phyloP scores from a whole-genome alignment of 1,284 basidiomycete genomes.

The Coniophora puteana region DNA sequence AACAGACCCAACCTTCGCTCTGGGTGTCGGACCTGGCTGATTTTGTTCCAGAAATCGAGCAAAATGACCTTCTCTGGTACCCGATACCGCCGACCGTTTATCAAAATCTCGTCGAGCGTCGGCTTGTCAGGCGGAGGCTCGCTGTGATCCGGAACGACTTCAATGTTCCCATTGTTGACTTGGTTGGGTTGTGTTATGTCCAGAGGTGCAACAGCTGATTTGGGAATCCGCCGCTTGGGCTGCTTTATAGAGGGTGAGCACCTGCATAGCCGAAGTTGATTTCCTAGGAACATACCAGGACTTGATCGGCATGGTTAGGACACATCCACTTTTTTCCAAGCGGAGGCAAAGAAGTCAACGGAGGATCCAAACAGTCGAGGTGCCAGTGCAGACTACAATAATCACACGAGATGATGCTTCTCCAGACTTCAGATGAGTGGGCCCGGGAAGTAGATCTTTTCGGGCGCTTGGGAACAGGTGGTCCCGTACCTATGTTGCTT shows the following conservation, averaged over 20 bases:
- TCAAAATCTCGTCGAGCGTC: conserved; percentile 69
- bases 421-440: conserved; percentile 46
- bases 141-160: conserved; percentile 71
- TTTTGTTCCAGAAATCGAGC: conserved; percentile 94
- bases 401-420: conserved; percentile 88
- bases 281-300: conserved; percentile 52
- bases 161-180: conserved; percentile 91
- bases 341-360: conserved; percentile 82
- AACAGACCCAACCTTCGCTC: conserved; percentile 36
- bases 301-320: conserved; percentile 88
- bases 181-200: conserved; percentile 69
- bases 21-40: conserved; percentile 44
- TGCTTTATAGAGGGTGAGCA: conserved; percentile 39
- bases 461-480: conserved; percentile 51
- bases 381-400: conserved; percentile 97
- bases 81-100: conserved; percentile 84
- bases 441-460: conserved; percentile 42
- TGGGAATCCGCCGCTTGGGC: conserved; percentile 74
- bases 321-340: conserved; percentile 98
- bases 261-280: conserved; percentile 4
- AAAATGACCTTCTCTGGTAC: conserved; percentile 93
- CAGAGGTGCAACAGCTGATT: conserved; percentile 60
- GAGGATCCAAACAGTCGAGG: conserved; percentile 93
- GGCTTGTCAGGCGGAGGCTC: conserved; percentile 42
- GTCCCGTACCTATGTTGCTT: conserved; percentile 41